Evolutionary conservation across 805 yeast genomes (phyloP), one percentile per base, ranked within the genome.

Genomic region (Teunomyces pallodes): DNA sequence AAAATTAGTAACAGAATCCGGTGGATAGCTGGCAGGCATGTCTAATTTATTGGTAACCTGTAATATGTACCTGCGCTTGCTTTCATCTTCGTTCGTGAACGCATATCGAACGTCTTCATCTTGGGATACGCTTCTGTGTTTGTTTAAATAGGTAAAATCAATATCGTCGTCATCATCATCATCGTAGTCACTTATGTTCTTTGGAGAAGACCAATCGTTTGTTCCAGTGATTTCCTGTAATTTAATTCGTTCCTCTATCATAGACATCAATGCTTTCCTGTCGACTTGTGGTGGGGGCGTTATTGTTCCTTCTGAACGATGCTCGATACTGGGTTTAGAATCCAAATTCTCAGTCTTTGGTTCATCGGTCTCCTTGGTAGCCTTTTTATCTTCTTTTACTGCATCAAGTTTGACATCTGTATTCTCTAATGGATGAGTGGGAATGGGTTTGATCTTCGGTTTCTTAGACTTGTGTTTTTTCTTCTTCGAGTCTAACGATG

Each of bases 31-130:
- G 4, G 30, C 24, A 5, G 53, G 55, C 7, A 43, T 35, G 5
- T 63, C 58, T 10, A 67, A 35, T 46, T 69, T 70, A 29, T 70
- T 61, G 24, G 53, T 53, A 3, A 70, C 62, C 43, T 54, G 53
- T 2, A 72, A 55, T 5, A 58, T 48, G 53, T 72, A 72, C 30
- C 54, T 52, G 17, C 76, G 50, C n/a, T 53, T 50, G 30, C 49
- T 50, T 46, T 70, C 75, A 13, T 62, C 57, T 3, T 50, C 54
- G 13, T 51, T 61, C 1, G 48, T 47, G 35, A 65, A 65, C 17
- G 51, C 49, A 46, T 70, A 65, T n/a, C 27, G 42, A 26, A 43
- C 52, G 3, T 45, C 44, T 17, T 36, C 46, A 24, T 17, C 39
- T 13, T 43, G 40, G 3, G 36, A 30, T 2, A 33, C 17, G 13